Conservation (phyloP, 2,329 filamentous ascomycete genomes). For the Botryotinia calthae region DNA sequence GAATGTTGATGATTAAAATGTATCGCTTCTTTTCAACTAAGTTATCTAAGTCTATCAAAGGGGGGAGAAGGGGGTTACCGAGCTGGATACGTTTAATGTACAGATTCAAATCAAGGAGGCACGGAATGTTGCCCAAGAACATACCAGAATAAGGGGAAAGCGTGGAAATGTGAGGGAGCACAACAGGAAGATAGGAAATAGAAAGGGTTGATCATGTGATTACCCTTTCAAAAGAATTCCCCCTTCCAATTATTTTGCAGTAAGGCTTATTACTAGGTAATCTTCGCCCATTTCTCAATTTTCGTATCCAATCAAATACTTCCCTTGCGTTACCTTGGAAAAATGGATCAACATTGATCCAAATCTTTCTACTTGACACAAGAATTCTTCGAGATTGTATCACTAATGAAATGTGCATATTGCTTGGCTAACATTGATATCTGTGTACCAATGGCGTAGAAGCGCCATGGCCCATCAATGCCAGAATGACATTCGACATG, state of each 20-base stretch:
- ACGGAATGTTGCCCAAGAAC: conserved; percentile 17
- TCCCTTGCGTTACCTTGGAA: conserved; percentile 17
- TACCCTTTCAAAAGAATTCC: conserved; percentile 3
- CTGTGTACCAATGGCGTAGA: conserved; percentile 16
- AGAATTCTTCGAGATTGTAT: conserved; percentile 21
- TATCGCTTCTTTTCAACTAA: conserved; percentile 4
- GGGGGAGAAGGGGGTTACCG: neutral
- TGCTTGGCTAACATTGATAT: conserved; percentile 2
- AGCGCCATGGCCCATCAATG: conserved; percentile 19
- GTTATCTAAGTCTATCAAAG: neutral
- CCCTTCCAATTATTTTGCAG: conserved; percentile 10
- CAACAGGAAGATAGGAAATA: conserved; percentile 22
- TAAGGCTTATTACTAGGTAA: conserved; percentile 7
- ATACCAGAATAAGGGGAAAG: conserved; percentile 20
- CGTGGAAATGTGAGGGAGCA: conserved; percentile 26
- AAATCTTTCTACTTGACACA: conserved; percentile 9
- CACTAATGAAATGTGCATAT: conserved; percentile 20
- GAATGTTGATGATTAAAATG: conserved; percentile 27
- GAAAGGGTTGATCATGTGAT: conserved; percentile 26
- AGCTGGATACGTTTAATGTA: conserved; percentile 16
- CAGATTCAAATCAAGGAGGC: neutral
- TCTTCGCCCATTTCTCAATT: neutral
- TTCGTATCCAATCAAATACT: conserved; percentile 4
- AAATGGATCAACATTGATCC: conserved; percentile 19
- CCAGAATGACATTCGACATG: conserved; percentile 16